phyloP scores from a whole-genome alignment of 2,329 filamentous ascomycete species.

The Penicillium sp. region DNA sequence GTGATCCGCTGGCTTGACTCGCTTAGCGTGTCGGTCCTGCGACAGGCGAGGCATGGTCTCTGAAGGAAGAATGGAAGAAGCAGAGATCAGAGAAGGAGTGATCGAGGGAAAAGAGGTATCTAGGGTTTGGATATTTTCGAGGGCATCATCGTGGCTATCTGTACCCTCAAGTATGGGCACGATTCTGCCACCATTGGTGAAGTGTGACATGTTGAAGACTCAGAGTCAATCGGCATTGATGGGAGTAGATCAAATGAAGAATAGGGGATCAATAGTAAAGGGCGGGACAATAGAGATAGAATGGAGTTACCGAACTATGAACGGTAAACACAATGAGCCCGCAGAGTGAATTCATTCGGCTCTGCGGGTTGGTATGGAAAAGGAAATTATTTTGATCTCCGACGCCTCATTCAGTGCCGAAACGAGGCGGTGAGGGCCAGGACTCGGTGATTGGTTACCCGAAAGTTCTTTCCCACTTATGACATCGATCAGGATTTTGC shows the following conservation, averaged over 20 bases:
- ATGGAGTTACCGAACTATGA: conserved; percentile 15
- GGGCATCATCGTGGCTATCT: conserved; percentile 19
- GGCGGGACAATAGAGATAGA: not conserved
- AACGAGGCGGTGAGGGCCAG: conserved; percentile 18
- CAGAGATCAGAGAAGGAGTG: not conserved
- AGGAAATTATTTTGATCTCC: conserved; percentile 18
- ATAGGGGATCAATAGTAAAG: not conserved
- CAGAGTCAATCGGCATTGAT: conserved; percentile 36
- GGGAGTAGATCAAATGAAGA: conserved; percentile 2
- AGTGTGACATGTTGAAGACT: conserved; percentile 39
- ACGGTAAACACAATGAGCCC: conserved; percentile 15
- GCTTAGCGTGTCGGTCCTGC: conserved; percentile 17
- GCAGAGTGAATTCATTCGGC: conserved; percentile 20
- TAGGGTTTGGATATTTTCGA: not conserved
- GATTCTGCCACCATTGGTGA: conserved; percentile 40
- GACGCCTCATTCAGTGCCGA: conserved; percentile 18
- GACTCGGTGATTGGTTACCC: conserved; percentile 20
- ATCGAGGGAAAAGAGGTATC: not conserved
- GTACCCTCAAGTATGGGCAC: conserved; percentile 41
- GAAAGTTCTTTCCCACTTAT: conserved; percentile 21
- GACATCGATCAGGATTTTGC: conserved; percentile 17
- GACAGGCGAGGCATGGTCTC: conserved; percentile 3
- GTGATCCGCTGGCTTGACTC: conserved; percentile 19
- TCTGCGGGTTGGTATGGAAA: conserved; percentile 28
- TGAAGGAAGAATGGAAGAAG: not conserved